Evolutionary conservation across 108 stramenopile species (phyloP).

Genomic region (Discostella pseudostelligera): DNA sequence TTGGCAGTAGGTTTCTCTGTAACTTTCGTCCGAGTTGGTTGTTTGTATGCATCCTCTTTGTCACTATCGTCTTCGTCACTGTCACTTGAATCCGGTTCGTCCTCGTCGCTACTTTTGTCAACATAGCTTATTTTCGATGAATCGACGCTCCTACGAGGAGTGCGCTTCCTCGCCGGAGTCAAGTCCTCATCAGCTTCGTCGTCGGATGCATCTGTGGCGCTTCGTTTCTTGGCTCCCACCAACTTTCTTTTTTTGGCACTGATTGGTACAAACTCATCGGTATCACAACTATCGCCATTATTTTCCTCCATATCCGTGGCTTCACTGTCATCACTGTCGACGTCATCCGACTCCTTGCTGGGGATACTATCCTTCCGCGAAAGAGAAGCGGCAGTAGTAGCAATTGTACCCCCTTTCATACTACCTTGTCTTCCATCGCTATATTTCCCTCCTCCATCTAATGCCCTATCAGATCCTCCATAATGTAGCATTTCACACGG

Average conservation of each 20-base stretch:
- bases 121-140: conserved; percentile 37
- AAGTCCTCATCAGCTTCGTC: conserved; percentile 25
- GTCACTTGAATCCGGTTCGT: conserved; percentile 19
- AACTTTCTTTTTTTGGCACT: conserved; percentile 36
- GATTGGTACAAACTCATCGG: conserved; percentile 45
- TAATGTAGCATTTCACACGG: conserved; percentile 40
- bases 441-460: conserved; percentile 56
- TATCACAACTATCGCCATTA: conserved; percentile 20
- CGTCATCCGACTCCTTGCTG: neutral
- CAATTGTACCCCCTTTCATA: neutral
- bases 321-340: conserved; percentile 9
- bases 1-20: conserved; percentile 6
- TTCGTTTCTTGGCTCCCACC: conserved; percentile 10
- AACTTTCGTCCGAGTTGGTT: conserved; percentile 10
- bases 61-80: conserved; percentile 13
- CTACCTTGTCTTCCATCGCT: conserved; percentile 7
- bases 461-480: conserved; percentile 69
- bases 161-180: conserved; percentile 19
- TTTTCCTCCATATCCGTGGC: conserved; percentile 17
- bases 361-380: conserved; percentile 16
- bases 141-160: conserved; percentile 36
- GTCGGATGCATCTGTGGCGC: conserved; percentile 8
- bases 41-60: conserved; percentile 14
- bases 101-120: conserved; percentile 29
- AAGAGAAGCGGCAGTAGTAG: neutral